Percentiles rank a stretch among this genome's conserved stretches.
Conservation (phyloP, 164 flowering plant species). For the Piper longum region DNA sequence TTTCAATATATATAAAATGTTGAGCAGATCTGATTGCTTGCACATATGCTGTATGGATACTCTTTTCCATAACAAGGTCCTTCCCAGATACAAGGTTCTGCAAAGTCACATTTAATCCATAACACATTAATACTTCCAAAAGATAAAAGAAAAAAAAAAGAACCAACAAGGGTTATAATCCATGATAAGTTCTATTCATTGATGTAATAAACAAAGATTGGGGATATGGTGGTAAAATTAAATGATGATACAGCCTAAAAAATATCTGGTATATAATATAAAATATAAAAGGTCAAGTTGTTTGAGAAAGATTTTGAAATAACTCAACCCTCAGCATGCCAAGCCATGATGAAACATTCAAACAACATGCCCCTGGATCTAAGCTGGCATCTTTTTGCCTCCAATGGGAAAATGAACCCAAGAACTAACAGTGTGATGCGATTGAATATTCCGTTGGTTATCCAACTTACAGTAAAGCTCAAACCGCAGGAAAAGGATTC, state of each 20-base stretch:
- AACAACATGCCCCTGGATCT: too few species aligned
- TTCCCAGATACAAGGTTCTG: conserved; percentile 61
- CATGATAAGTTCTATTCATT: background rate
- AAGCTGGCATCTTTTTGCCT: too few species aligned
- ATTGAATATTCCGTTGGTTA: too few species aligned
- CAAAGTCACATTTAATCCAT: conserved; percentile 9
- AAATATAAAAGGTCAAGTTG: background rate
- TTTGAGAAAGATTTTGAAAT: too few species aligned
- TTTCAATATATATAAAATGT: conserved; percentile 71
- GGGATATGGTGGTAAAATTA: background rate
- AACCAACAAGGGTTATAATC: background rate
- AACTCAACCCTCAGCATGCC: too few species aligned
- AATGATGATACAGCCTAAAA: background rate
- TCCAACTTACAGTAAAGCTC: too few species aligned
- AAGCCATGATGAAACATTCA: too few species aligned
- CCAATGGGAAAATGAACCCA: too few species aligned
- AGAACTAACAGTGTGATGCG: too few species aligned
- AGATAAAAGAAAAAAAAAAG: conserved; percentile 3
- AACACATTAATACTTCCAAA: background rate
- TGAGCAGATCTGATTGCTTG: conserved; percentile 81
- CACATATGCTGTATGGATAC: conserved; percentile 77
- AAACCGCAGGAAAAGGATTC: too few species aligned
- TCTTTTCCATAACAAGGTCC: conserved; percentile 48
- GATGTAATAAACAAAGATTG: background rate
- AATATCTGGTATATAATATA: background rate